A percentile compares a stretch with the other conserved stretches of the same genome.
phyloP scores from a whole-genome alignment of 129 eudicot genomes.

The Centella asiatica region DNA sequence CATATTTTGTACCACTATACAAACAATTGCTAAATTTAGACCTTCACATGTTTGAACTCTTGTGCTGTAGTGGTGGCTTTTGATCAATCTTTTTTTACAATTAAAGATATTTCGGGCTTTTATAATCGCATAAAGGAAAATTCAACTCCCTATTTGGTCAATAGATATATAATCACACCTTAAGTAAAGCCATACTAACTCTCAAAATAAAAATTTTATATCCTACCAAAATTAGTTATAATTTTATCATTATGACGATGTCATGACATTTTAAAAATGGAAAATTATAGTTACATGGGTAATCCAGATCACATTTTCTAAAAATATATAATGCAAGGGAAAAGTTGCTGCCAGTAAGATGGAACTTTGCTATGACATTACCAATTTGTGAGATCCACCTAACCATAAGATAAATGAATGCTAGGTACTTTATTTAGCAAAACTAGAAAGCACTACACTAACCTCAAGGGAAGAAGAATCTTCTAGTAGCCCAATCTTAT shows the following conservation, averaged over 20 bases:
- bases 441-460: slow-evolving; percentile 9
- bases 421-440: background rate
- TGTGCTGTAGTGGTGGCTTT: background rate
- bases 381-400: too few relatives aligned
- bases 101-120: too few relatives aligned
- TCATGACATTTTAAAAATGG: too few relatives aligned
- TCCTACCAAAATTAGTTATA: background rate
- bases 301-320: too few relatives aligned
- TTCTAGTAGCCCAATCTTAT: slow-evolving; percentile 25
- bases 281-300: too few relatives aligned
- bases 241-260: too few relatives aligned
- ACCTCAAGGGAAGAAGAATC: slow-evolving; percentile 50
- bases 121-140: too few relatives aligned
- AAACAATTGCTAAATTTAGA: too few relatives aligned
- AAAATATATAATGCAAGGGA: too few relatives aligned
- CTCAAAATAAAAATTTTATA: background rate
- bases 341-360: background rate
- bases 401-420: background rate
- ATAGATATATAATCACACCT: background rate
- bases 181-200: background rate
- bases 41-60: background rate
- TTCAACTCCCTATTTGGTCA: background rate
- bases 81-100: background rate
- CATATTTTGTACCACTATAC: background rate
- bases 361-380: too few relatives aligned